Percentiles rank a stretch among this genome's conserved stretches.
Conservation (phyloP, 768 basidiomycete species). For the Xerocomellus intermedius region DNA sequence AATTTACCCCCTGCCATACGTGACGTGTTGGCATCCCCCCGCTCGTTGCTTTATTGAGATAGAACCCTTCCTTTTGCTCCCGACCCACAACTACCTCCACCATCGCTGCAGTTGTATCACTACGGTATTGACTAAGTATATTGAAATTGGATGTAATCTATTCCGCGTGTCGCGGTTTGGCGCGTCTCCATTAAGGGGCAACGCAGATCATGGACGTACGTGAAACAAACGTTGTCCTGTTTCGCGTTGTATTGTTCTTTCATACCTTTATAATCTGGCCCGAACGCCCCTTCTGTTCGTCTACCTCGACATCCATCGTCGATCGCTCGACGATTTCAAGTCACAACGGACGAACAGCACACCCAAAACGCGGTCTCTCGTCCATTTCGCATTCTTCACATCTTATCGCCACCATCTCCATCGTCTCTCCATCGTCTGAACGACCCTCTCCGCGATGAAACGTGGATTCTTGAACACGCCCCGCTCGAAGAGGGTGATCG, state of each 20-base stretch:
- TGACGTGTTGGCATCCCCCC: neutral
- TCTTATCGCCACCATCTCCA: no score
- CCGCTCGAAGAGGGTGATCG: conserved; percentile 10
- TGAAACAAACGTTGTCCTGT: no score
- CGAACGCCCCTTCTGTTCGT: no score
- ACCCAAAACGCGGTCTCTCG: no score
- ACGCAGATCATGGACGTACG: conserved; percentile 29
- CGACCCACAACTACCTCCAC: conserved; percentile 3
- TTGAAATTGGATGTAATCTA: conserved; percentile 19
- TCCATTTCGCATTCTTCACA: no score
- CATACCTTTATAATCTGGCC: neutral
- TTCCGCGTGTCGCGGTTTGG: neutral
- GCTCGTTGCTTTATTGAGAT: conserved; percentile 13
- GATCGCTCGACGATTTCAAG: no score
- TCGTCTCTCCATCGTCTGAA: neutral
- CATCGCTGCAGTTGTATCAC: conserved; percentile 16
- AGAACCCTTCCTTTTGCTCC: neutral
- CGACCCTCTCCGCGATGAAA: conserved; percentile 11
- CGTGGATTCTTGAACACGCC: conserved; percentile 16
- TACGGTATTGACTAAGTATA: conserved; percentile 12
- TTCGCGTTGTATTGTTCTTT: neutral
- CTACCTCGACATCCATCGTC: neutral
- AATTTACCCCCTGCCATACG: neutral
- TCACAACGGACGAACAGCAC: no score
- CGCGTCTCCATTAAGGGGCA: neutral